phyloP scores from a whole-genome alignment of 2,329 filamentous ascomycete genomes.

The Fusarium fracticaudum region DNA sequence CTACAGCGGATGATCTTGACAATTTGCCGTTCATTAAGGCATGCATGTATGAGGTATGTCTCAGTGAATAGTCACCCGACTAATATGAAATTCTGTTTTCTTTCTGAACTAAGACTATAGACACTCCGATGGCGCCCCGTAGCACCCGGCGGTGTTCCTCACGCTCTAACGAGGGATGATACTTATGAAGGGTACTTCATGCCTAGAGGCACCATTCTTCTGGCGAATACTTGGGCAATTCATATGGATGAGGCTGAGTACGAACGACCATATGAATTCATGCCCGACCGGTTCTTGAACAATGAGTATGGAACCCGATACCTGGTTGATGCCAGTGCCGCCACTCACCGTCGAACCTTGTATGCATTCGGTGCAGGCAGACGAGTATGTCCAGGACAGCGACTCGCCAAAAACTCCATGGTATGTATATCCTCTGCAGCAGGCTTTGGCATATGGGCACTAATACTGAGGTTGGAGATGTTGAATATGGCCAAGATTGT shows the following conservation, averaged over 20 bases:
- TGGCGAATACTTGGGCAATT: conserved; percentile 45
- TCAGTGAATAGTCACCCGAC: neutral
- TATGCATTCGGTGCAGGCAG: conserved; percentile 5
- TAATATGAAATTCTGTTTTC: neutral
- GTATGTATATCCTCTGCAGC: neutral
- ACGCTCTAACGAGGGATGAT: conserved; percentile 59
- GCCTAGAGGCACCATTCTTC: conserved; percentile 57
- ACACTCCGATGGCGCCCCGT: conserved; percentile 52
- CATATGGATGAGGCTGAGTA: neutral
- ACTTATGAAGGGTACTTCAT: conserved; percentile 59
- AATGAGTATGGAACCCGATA: neutral
- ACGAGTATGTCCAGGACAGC: neutral
- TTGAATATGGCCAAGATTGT: conserved; percentile 1
- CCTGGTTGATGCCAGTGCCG: neutral
- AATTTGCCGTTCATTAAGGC: conserved; percentile 40
- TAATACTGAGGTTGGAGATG: neutral
- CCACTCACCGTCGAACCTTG: neutral
- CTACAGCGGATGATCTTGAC: conserved; percentile 45
- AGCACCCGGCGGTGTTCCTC: conserved; percentile 55
- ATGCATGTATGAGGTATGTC: conserved; percentile 35
- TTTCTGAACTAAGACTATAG: conserved; percentile 1
- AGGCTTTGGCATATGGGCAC: neutral
- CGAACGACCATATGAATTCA: neutral
- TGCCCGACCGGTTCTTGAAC: neutral
- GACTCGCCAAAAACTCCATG: conserved; percentile 4